A percentile compares a stretch with the other conserved stretches of the same genome.
These are phyloP conservation scores for Wallemia mellicola DNA, from an alignment of 1,284 basidiomycete genomes.

Conservation along the genomic window DNA sequence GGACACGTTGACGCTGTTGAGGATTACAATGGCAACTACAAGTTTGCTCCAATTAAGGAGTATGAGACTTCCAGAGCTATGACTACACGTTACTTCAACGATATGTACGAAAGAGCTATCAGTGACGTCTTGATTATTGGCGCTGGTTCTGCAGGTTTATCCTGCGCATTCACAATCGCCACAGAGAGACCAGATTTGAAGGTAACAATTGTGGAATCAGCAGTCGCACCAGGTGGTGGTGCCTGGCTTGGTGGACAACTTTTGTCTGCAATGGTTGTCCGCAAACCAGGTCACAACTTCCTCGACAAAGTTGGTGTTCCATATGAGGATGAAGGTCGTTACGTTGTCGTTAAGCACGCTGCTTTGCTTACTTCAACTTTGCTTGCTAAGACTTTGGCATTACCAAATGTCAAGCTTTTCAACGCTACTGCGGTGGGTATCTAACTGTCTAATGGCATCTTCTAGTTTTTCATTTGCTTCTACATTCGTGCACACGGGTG, in stretches of 20 bases:
- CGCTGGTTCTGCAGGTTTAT: conserved; percentile 46
- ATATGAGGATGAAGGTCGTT: conserved; percentile 51
- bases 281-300: conserved; percentile 49
- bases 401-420: conserved; percentile 37
- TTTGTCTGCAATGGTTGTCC: conserved; percentile 59
- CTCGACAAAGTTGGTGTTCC: conserved; percentile 39
- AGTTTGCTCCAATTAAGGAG: conserved; percentile 17
- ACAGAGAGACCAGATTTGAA: conserved; percentile 39
- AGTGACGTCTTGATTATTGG: conserved; percentile 55
- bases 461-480: neutral
- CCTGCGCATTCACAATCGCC: conserved; percentile 43
- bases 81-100: conserved; percentile 30
- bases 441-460: neutral
- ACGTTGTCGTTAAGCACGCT: conserved; percentile 30
- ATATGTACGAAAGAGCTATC: conserved; percentile 38
- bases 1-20: conserved; percentile 13
- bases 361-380: conserved; percentile 54
- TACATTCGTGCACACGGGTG: neutral
- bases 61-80: conserved; percentile 45
- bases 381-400: conserved; percentile 36
- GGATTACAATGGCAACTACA: conserved; percentile 30
- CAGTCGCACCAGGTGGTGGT: conserved; percentile 45
- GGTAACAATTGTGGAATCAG: conserved; percentile 52
- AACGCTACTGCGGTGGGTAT: conserved; percentile 34
- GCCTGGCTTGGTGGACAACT: conserved; percentile 55